Evolutionary conservation across 345 rosid genomes (phyloP).

Genomic region (Trapa bicornis): DNA sequence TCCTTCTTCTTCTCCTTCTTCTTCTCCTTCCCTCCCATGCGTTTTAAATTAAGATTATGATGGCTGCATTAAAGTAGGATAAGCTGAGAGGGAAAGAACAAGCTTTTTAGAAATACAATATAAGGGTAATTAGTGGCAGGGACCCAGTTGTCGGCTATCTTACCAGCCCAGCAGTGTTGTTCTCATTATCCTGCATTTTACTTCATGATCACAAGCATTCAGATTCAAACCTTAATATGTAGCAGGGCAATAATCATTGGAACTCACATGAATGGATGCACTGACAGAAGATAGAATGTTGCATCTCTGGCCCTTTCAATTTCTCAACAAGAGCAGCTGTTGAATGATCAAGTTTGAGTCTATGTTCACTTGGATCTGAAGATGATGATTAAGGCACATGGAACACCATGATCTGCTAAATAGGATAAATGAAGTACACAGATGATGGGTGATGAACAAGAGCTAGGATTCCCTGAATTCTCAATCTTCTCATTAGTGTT

Average conservation of each 20-base stretch:
- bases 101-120: neutral
- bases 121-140: neutral
- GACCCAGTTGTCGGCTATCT: neutral
- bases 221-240: neutral
- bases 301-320: neutral
- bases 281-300: neutral
- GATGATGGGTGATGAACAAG: too few species aligned
- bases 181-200: too few species aligned
- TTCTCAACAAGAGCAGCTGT: neutral
- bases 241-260: neutral
- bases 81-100: neutral
- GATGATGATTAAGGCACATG: too few species aligned
- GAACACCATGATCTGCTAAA: too few species aligned
- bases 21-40: slow-evolving; percentile 5
- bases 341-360: neutral
- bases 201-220: neutral
- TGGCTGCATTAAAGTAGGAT: neutral
- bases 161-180: too few species aligned
- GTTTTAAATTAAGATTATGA: neutral
- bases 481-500: neutral
- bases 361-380: neutral
- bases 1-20: neutral
- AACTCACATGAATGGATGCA: neutral
- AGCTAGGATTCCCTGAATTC: too few species aligned
- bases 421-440: too few species aligned